Evolutionary conservation across 129 eudicot species (phyloP).

Genomic region (Chrysanthemum makinoi): DNA sequence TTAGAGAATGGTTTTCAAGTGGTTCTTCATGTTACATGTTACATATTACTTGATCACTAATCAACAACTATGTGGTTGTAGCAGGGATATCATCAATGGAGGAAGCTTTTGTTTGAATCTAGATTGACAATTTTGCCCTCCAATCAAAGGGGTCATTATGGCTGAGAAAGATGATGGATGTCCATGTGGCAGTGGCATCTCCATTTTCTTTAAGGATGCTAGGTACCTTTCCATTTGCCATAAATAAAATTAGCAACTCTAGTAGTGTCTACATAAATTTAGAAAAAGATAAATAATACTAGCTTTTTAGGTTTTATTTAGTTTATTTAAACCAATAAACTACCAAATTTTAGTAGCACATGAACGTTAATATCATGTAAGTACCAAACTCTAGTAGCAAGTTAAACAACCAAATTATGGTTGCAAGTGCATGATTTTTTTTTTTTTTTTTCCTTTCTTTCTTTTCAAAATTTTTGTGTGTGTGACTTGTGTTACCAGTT

Average conservation of each 20-base stretch:
- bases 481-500: too few species aligned
- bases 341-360: too few species aligned
- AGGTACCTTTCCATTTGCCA: constrained; percentile 26
- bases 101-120: constrained; percentile 11
- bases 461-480: too few species aligned
- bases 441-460: too few species aligned
- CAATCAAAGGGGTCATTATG: constrained; percentile 34
- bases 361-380: too few species aligned
- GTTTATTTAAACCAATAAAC: too few species aligned
- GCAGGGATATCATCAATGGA: constrained; percentile 15
- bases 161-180: constrained; percentile 34
- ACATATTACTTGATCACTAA: not conserved
- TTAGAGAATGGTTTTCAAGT: constrained; percentile 1
- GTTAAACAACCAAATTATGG: too few species aligned
- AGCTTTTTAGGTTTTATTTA: not conserved
- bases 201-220: constrained; percentile 46
- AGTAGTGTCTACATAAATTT: not conserved
- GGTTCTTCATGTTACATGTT: not conserved
- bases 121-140: constrained; percentile 27
- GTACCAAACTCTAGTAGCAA: too few species aligned
- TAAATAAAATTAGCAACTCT: not conserved
- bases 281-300: not conserved
- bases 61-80: constrained; percentile 1
- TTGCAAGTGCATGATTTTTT: too few species aligned
- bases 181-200: constrained; percentile 26